A percentile compares a stretch with the other conserved stretches of the same genome.
Conservation (phyloP, 192 early-diverging fungal genomes). For the Backusella luteola region DNA sequence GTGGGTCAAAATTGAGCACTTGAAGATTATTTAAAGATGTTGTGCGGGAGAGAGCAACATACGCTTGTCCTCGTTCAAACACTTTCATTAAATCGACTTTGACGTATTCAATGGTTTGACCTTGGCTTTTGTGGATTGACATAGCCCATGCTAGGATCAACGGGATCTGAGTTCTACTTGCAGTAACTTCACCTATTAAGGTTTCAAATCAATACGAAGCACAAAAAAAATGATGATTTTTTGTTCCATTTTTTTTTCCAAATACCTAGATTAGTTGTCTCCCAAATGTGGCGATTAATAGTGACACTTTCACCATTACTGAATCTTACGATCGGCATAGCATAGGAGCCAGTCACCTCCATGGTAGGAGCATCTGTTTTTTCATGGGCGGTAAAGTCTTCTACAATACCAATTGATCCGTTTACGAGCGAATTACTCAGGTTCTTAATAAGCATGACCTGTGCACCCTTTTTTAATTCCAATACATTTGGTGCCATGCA, state of each 20-base stretch:
- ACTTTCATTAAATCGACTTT: conserved; percentile 69
- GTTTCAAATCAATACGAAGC: neutral
- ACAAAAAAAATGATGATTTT: neutral
- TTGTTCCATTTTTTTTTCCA: neutral
- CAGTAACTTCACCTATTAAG: neutral
- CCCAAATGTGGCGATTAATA: conserved; percentile 51
- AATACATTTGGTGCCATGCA: conserved; percentile 59
- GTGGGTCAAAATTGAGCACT: conserved; percentile 60
- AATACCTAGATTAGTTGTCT: conserved; percentile 41
- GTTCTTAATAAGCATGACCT: conserved; percentile 87
- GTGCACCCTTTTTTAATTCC: conserved; percentile 69
- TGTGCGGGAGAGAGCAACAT: conserved; percentile 78
- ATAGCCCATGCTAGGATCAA: conserved; percentile 78
- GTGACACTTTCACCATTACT: conserved; percentile 39
- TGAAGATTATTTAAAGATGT: conserved; percentile 64
- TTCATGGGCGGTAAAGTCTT: conserved; percentile 32
- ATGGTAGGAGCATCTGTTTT: neutral
- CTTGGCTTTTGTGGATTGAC: conserved; percentile 85
- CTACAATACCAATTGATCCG: conserved; percentile 68
- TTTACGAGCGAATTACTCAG: conserved; percentile 63
- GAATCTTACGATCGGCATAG: conserved; percentile 36
- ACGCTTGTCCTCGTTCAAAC: conserved; percentile 81
- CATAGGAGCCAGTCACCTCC: neutral
- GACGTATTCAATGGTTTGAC: conserved; percentile 78
- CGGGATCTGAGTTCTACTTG: conserved; percentile 54